Base-by-base conservation (phyloP, 495 filamentous ascomycete species). In the Pseudevernia furfuracea region DNA sequence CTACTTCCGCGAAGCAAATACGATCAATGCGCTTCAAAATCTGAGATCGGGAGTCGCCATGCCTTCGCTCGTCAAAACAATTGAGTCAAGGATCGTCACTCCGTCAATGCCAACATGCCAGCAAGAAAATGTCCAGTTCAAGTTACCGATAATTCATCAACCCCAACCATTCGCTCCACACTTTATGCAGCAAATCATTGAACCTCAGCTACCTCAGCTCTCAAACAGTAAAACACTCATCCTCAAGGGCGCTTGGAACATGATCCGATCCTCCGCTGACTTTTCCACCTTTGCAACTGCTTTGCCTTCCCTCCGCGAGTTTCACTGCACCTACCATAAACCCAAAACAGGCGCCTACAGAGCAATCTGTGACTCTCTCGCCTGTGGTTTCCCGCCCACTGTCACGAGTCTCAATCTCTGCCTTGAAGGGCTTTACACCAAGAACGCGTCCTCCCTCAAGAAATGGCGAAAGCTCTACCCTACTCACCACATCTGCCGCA, bases 171-270 rank as follows among this genome's bases (percentile, higher is more conserved):
- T 58, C 39, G 36, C 23, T 46, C 23, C 36, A 23, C 23, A 32
- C 4, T 9, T 28, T 6, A 21, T 25, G 11, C 21, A 3, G 15
- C 21, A 34, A 19, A 8, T 36, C 34, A 53, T 10, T 25, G 38
- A 36, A 36, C 36, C 46, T 66, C 73, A 58, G 63, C 69, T 87
- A 11, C 70, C 76, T 3, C 53, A 62, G n/a, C 71, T 80, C 6
- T 77, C 78, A 6, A 71, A 77, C 17, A 78, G 86, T 34, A 77
- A 79, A 59, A 88, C 85, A 0, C 79, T 90, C 43, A 82, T 89
- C 59, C 83, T 86, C 74, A 87, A 86, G 68, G 87, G 87, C 8
- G 83, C 88, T 61, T 90, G 88, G 88, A 90, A 89, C 67, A 79
- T 90, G 38, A 86, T 89, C 70, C 80, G 87, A 57, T 76, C 82